Evolutionary conservation across 805 yeast genomes (phyloP).

Genomic region (Wickerhamomyces bisporus): DNA sequence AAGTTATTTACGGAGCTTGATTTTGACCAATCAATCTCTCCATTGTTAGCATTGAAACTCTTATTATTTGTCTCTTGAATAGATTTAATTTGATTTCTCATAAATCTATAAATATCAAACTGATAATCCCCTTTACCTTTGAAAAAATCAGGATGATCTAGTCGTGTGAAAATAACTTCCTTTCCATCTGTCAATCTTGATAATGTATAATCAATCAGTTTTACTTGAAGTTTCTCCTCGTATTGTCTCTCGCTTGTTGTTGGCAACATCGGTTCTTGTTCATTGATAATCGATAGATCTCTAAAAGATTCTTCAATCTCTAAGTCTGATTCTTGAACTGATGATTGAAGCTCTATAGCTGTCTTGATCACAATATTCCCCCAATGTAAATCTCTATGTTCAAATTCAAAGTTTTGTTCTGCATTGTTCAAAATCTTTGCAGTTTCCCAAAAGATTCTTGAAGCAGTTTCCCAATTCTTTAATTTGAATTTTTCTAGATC

Average conservation of each 20-base stretch:
- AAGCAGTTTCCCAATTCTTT: constrained; percentile 33
- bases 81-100: constrained; percentile 34
- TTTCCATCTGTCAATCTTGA: constrained; percentile 40
- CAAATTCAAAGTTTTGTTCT: constrained; percentile 50
- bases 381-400: constrained; percentile 68
- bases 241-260: too few relatives aligned
- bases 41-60: constrained; percentile 10
- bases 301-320: constrained; percentile 18
- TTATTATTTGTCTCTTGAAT: background rate
- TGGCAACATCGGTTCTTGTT: too few relatives aligned
- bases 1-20: constrained; percentile 48
- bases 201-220: constrained; percentile 54
- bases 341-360: too few relatives aligned
- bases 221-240: constrained; percentile 27
- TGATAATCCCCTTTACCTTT: constrained; percentile 57
- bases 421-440: constrained; percentile 44
- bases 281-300: constrained; percentile 17
- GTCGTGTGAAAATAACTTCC: constrained; percentile 41
- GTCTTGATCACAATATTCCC: constrained; percentile 48
- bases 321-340: constrained; percentile 21
- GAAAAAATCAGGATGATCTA: constrained; percentile 61
- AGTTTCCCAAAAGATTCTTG: constrained; percentile 48
- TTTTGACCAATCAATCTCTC: constrained; percentile 42
- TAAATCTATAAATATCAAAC: constrained; percentile 53
- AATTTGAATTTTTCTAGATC: constrained; percentile 41